Evolutionary conservation across 2,329 filamentous ascomycete species (phyloP).

Genomic region (Stagonosporopsis vannaccii): DNA sequence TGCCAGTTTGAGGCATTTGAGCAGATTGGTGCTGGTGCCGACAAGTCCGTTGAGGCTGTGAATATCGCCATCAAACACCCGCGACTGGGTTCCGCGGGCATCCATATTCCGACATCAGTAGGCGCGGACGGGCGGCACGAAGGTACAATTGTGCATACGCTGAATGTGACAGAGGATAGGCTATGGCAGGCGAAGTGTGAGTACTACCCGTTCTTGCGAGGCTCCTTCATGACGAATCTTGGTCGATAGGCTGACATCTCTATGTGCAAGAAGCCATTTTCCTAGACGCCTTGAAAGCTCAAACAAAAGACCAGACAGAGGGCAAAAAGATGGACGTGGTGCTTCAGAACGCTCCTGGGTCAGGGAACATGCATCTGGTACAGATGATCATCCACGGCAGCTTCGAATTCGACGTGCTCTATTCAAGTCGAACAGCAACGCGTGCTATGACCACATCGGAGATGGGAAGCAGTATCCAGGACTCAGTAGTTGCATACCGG

Average conservation of each 20-base stretch:
- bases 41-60: constrained; percentile 67
- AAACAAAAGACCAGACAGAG: constrained; percentile 54
- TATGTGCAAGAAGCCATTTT: constrained; percentile 63
- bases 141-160: constrained; percentile 75
- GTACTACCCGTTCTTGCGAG: constrained; percentile 17
- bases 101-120: constrained; percentile 70
- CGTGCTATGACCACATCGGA: constrained; percentile 63
- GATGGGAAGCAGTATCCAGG: constrained; percentile 71
- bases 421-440: constrained; percentile 77
- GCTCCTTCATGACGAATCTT: too few relatives aligned
- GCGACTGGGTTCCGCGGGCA: constrained; percentile 77
- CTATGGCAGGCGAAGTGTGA: constrained; percentile 81
- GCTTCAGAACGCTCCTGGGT: constrained; percentile 66
- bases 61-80: constrained; percentile 72
- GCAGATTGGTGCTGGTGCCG: constrained; percentile 53
- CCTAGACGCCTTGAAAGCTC: constrained; percentile 65
- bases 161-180: constrained; percentile 67
- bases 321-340: constrained; percentile 52
- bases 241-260: constrained; percentile 20
- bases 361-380: constrained; percentile 83
- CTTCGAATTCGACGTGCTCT: constrained; percentile 91
- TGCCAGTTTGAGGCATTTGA: constrained; percentile 63
- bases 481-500: constrained; percentile 70
- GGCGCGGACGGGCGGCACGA: constrained; percentile 63
- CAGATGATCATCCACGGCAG: constrained; percentile 87